Evolutionary conservation across 805 yeast species (phyloP).

Genomic region (Pichia rugopelliculosa): DNA sequence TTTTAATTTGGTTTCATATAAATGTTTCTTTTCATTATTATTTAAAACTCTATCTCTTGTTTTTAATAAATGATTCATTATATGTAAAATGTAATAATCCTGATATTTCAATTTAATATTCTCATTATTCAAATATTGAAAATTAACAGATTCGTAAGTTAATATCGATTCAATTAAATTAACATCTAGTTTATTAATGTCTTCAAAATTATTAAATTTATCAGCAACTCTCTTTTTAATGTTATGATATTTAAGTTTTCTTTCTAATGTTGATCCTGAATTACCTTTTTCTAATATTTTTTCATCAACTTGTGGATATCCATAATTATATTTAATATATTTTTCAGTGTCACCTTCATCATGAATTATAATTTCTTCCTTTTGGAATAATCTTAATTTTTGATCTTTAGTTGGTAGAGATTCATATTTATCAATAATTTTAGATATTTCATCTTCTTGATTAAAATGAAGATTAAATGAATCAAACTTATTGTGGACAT

Average conservation of each 20-base stretch:
- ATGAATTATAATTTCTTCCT: constrained; percentile 17
- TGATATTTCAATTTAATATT: constrained; percentile 36
- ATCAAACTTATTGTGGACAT: constrained; percentile 35
- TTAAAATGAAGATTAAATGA: constrained; percentile 77
- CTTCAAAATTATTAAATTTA: constrained; percentile 24
- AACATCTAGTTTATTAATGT: constrained; percentile 37
- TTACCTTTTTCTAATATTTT: not conserved
- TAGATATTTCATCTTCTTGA: constrained; percentile 33
- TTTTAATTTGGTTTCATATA: constrained; percentile 28
- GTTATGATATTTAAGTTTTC: constrained; percentile 28
- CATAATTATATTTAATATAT: constrained; percentile 30
- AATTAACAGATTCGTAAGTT: constrained; percentile 63
- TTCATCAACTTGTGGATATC: constrained; percentile 10
- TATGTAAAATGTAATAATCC: constrained; percentile 61
- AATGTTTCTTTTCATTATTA: constrained; percentile 55
- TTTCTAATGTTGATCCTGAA: constrained; percentile 9
- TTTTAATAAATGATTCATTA: constrained; percentile 74
- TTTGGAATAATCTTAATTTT: constrained; percentile 9
- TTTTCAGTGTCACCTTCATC: constrained; percentile 17
- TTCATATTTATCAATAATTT: constrained; percentile 28
- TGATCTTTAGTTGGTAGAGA: not conserved
- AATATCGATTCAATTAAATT: constrained; percentile 57
- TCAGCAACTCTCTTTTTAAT: constrained; percentile 43
- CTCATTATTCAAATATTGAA: constrained; percentile 42
- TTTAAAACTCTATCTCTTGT: constrained; percentile 81